Conservation (phyloP, 805 yeast species). For the Myxozyma mucilagina region DNA sequence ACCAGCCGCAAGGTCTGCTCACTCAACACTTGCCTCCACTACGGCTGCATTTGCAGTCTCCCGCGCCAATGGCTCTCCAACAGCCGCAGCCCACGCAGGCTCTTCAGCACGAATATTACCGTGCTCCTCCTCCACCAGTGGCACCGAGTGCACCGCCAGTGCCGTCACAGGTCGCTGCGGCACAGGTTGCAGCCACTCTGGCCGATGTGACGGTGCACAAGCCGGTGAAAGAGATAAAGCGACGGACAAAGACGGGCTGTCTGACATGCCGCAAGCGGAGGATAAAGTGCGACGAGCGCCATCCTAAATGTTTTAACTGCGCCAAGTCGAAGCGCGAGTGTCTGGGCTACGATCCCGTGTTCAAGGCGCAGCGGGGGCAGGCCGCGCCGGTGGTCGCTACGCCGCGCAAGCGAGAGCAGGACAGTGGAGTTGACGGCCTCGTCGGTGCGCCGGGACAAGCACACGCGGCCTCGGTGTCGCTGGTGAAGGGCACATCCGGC, state of each 20-base stretch:
- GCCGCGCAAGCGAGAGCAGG: not conserved
- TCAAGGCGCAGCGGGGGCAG: conserved; percentile 16
- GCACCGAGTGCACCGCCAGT: not conserved
- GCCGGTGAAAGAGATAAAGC: conserved; percentile 27
- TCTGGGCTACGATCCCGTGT: conserved; percentile 32
- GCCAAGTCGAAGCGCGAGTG: conserved; percentile 33
- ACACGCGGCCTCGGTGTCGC: not conserved
- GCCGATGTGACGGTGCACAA: conserved; percentile 25
- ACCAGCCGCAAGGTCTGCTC: not conserved
- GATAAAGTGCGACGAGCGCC: conserved; percentile 66
- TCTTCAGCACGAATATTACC: not conserved
- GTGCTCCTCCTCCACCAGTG: conserved; percentile 4
- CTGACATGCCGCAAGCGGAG: conserved; percentile 64
- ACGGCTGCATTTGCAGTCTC: conserved; percentile 10
- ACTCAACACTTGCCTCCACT: conserved; percentile 7
- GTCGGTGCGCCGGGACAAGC: not conserved
- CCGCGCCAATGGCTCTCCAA: not conserved
- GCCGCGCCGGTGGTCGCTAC: not conserved
- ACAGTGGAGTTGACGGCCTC: not conserved
- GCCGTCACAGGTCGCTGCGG: conserved; percentile 21
- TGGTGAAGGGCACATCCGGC: not conserved
- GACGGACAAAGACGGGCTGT: conserved; percentile 48
- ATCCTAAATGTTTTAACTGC: conserved; percentile 58
- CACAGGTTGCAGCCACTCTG: conserved; percentile 26
- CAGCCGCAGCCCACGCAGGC: conserved; percentile 1